Evolutionary conservation across 2,329 filamentous ascomycete genomes (phyloP), one percentile per base, ranked within the genome.

Genomic region (Rhexocercosporidium sp.): DNA sequence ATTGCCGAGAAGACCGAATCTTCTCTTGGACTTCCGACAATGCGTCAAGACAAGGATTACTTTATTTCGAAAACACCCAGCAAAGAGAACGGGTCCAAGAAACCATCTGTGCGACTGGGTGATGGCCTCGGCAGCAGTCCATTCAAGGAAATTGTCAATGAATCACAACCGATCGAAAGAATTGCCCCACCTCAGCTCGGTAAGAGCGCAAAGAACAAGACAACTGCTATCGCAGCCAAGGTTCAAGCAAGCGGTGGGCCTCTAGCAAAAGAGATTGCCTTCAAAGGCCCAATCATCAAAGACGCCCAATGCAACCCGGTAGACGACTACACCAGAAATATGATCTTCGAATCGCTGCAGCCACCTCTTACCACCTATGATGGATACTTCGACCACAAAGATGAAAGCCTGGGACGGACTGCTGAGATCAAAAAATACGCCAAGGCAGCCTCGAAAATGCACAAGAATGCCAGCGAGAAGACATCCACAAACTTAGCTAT

Each of bases 1-100:
- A 99, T 99, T 72, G 95, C 96, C 1, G 96, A 99, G 79, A 90
- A 93, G 74, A 99, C 96, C 0, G 96, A 99, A 79, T 92, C 90
- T 12, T 97, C 94, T 0, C 81, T 98, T 5, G 90, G 90, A 41
- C 80, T 90, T 49, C 86, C 87, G 4, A 88, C 86, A 31, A 84
- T 87, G 62, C 80, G 84, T 71, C 77, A 83, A 64, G 83, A 82
- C 72, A 86, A 86, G 78, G 85, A 85, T 71, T 86, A 86, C 78
- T 82, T 88, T 74, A 85, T 84, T 62, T 85, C 88, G 59, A 97
- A 96, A 80, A 96, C 93, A 4, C 94, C 94, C 18, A 93, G 88
- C 73, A 90, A 90, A 69, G 69, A 73, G 51, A 74, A 76, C 68
- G 73, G 73, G 16, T 70, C 69, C 4, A 67, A 63, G 9, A 66